Percentiles rank a stretch among this genome's conserved stretches.
These are phyloP conservation scores for Penicillium aurantiogriseum DNA, from an alignment of 2,329 filamentous ascomycete species.

Conservation along the genomic window DNA sequence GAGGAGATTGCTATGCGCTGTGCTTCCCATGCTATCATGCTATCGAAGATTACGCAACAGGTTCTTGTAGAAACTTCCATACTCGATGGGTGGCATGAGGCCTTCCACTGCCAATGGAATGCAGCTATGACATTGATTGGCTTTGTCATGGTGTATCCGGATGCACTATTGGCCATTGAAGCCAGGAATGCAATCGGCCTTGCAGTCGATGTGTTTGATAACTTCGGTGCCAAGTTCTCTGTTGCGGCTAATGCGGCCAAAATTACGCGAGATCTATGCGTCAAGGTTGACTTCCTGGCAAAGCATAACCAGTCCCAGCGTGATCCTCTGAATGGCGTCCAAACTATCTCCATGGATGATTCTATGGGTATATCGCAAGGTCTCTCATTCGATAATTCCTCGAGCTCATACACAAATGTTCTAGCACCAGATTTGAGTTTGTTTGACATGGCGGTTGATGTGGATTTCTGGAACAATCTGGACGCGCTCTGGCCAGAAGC, in stretches of 20 bases:
- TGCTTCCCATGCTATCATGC: conserved; percentile 36
- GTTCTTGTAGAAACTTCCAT: conserved; percentile 20
- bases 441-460: conserved; percentile 18
- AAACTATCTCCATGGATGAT: not conserved
- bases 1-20: conserved; percentile 32
- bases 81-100: conserved; percentile 30
- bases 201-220: conserved; percentile 40
- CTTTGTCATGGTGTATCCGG: conserved; percentile 35
- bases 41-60: conserved; percentile 44
- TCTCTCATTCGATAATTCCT: not conserved
- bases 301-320: not conserved
- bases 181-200: conserved; percentile 34
- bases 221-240: conserved; percentile 38
- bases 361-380: not conserved
- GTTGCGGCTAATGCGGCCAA: conserved; percentile 38
- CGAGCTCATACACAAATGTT: not conserved
- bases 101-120: conserved; percentile 32
- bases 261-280: conserved; percentile 15
- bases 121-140: conserved; percentile 36
- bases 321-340: not conserved
- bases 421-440: conserved; percentile 5
- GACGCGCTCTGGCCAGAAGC: conserved; percentile 11
- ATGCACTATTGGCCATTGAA: not conserved
- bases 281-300: conserved; percentile 13
- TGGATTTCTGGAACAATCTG: conserved; percentile 18